These are phyloP conservation scores for Dothidotthia symphoricarpi DNA, from an alignment of 2,329 filamentous ascomycete species.

Conservation along the genomic window DNA sequence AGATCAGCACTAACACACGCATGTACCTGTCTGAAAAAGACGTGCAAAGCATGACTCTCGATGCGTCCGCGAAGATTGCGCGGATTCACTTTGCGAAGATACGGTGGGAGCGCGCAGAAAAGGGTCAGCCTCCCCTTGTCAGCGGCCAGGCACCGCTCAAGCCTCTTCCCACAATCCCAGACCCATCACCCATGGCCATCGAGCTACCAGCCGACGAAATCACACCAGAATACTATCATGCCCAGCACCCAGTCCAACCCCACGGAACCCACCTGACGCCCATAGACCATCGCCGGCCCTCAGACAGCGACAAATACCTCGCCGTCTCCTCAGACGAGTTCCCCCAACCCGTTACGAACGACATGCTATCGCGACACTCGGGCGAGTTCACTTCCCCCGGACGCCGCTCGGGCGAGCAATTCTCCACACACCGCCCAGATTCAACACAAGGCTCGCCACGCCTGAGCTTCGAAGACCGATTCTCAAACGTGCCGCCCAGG, in stretches of 20 bases:
- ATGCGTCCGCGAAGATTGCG: constrained; percentile 75
- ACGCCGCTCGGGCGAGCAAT: constrained; percentile 36
- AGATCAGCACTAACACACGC: constrained; percentile 89
- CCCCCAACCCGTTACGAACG: constrained; percentile 50
- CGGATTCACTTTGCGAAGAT: constrained; percentile 76
- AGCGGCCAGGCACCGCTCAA: constrained; percentile 32
- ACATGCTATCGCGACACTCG: constrained; percentile 44
- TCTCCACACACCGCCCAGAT: constrained; percentile 19
- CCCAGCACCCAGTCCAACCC: no score
- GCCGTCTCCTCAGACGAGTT: constrained; percentile 58
- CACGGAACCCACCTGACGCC: no score
- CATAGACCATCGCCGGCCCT: constrained; percentile 16
- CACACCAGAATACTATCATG: constrained; percentile 33
- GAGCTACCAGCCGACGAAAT: constrained; percentile 60
- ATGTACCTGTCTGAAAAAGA: constrained; percentile 73
- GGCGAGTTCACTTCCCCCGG: constrained; percentile 63
- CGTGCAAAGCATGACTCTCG: constrained; percentile 74
- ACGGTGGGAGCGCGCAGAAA: constrained; percentile 57
- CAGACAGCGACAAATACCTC: constrained; percentile 55
- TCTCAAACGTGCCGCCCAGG: constrained; percentile 35
- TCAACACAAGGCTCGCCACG: constrained; percentile 29
- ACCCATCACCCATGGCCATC: constrained; percentile 51
- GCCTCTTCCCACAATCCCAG: constrained; percentile 36
- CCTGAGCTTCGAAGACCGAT: constrained; percentile 26
- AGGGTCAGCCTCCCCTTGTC: constrained; percentile 25